Evolutionary conservation across 1,284 basidiomycete genomes (phyloP), one percentile per base, ranked within the genome.

Genomic region (Marasmius fiardii): DNA sequence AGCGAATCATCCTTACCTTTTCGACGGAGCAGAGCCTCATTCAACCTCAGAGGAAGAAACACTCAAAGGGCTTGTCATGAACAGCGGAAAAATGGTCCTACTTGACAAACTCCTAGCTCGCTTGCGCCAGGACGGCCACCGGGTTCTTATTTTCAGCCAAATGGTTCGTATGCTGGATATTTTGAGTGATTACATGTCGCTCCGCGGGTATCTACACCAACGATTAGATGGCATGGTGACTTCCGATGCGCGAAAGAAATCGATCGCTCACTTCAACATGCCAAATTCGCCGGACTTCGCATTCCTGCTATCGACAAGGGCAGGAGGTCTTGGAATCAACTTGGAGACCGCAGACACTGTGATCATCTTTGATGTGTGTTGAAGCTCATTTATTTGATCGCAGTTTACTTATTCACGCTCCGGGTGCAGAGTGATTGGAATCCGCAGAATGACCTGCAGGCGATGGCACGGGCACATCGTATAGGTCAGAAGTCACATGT

Each of bases 101-200:
- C 86, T 99, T 51, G 97, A 99, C 77, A 93, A 94, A 71, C 85
- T 99, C 18, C 85, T 99, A 20, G 84, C 82, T 26, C 86, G 93
- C 52, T 83, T 99, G 57, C 93, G 92, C 68, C 86, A 86, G 58
- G 93, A 95, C 67, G 93, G 93, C 1, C 96, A 99, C 66, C 92
- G 97, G 52, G 95, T 98, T 47, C 82, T 99, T 61, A 98, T 99
- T 68, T 99, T 99, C 80, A 96, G 93, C 65, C 97, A 99, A 73
- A 99, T 99, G 97, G 96, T 99, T 51, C 88, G 96, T 59, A 93
- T 99, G 85, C 83, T 99, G 39, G 97, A 99, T 72, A 99, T 99
- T 69, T 84, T 99, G 63, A 95, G 92, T 59, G 97, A 99, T 73
- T 99, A 98, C 73, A 95, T 98, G 88, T 76, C 77, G 24, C 76